These are phyloP conservation scores for Teunomyces funiuensis DNA, from an alignment of 805 yeast genomes.

Conservation along the genomic window DNA sequence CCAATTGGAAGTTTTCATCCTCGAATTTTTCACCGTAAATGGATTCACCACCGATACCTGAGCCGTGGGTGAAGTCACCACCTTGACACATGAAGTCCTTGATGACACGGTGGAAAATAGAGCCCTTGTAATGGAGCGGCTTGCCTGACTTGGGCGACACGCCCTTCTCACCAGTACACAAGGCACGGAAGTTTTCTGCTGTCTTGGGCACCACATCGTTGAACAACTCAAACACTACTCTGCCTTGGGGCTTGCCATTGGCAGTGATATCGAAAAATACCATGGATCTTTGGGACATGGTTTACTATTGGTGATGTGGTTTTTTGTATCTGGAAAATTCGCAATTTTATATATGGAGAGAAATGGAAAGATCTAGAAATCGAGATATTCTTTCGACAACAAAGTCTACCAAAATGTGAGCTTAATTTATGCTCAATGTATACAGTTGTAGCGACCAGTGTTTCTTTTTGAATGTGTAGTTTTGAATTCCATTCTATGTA, in stretches of 20 bases:
- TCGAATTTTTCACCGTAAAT: slow-evolving; percentile 62
- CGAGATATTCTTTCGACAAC: too few relatives aligned
- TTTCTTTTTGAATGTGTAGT: too few relatives aligned
- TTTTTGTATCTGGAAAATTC: too few relatives aligned
- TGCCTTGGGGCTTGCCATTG: slow-evolving; percentile 68
- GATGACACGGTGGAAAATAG: slow-evolving; percentile 92
- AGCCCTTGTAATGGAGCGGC: slow-evolving; percentile 74
- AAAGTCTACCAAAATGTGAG: neutral
- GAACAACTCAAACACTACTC: slow-evolving; percentile 74
- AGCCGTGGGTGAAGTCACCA: slow-evolving; percentile 63
- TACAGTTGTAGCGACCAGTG: too few relatives aligned
- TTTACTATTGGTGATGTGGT: neutral
- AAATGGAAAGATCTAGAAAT: slow-evolving; percentile 1
- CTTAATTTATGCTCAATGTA: too few relatives aligned
- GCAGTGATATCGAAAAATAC: slow-evolving; percentile 79
- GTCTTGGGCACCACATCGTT: slow-evolving; percentile 80
- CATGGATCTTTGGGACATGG: slow-evolving; percentile 37
- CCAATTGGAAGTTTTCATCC: slow-evolving; percentile 79
- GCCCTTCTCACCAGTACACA: slow-evolving; percentile 89
- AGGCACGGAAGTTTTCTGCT: slow-evolving; percentile 83
- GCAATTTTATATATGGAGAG: neutral
- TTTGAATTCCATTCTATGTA: too few relatives aligned
- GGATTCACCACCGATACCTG: slow-evolving; percentile 46
- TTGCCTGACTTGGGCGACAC: slow-evolving; percentile 52
- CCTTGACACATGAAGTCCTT: slow-evolving; percentile 91